These are phyloP conservation scores for Diaporthe helianthi DNA, from an alignment of 2,329 filamentous ascomycete genomes.

Conservation along the genomic window DNA sequence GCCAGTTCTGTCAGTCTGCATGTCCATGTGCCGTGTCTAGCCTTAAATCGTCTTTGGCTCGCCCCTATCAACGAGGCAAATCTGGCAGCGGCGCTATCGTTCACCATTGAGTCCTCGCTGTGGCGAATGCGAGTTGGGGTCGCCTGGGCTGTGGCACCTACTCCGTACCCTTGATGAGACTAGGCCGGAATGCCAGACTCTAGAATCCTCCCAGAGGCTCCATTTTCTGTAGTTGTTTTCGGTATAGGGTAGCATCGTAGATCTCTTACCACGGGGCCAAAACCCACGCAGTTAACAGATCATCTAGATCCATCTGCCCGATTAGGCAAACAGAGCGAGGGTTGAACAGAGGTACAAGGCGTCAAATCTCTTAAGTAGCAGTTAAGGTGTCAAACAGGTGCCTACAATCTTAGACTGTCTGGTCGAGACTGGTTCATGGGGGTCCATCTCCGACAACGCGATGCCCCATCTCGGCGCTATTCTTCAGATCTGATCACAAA, in stretches of 20 bases:
- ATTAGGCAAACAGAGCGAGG: conserved; percentile 6
- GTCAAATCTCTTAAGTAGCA: neutral
- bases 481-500: neutral
- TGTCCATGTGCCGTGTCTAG: conserved; percentile 6
- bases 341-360: neutral
- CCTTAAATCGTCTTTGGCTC: neutral
- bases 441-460: no score
- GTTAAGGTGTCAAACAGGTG: neutral
- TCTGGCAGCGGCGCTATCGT: neutral
- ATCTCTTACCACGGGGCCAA: neutral
- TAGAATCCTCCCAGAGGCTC: conserved; percentile 27
- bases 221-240: neutral
- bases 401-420: no score
- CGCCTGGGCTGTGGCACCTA: neutral
- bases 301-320: neutral
- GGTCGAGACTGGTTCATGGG: neutral
- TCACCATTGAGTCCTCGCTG: neutral
- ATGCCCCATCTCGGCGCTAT: neutral
- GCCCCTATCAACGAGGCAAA: neutral
- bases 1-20: neutral
- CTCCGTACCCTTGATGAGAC: neutral
- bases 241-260: neutral
- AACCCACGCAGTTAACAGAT: neutral
- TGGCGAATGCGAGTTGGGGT: neutral
- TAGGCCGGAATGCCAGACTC: conserved; percentile 18